Conservation (phyloP, 345 rosid species). For the Zanthoxylum bungeanum region DNA sequence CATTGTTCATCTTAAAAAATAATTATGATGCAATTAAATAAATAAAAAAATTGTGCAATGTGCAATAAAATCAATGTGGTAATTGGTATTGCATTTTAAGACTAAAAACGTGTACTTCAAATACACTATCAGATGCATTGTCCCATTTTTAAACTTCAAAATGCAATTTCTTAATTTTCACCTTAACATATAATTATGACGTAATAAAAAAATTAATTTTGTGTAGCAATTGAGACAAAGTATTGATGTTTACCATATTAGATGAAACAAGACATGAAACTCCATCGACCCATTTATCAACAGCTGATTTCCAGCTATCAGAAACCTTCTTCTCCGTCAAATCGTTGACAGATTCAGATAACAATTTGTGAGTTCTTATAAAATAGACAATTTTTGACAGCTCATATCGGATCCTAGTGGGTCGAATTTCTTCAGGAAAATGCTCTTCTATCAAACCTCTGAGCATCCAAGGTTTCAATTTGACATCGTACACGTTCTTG, state of each 20-base stretch:
- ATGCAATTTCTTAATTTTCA: too few species aligned
- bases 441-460: conserved; percentile 45
- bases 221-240: not conserved
- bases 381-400: conserved; percentile 44
- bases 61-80: too few species aligned
- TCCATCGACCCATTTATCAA: conserved; percentile 66
- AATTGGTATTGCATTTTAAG: too few species aligned
- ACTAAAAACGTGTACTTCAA: too few species aligned
- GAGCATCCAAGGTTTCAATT: conserved; percentile 61
- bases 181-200: too few species aligned
- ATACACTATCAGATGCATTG: too few species aligned
- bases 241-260: conserved; percentile 40
- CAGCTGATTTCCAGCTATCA: conserved; percentile 53
- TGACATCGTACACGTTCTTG: conserved; percentile 45
- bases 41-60: too few species aligned
- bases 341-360: conserved; percentile 40
- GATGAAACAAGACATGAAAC: conserved; percentile 43
- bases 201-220: not conserved
- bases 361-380: conserved; percentile 45
- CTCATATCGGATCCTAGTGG: conserved; percentile 29
- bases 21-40: not conserved
- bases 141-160: too few species aligned
- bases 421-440: conserved; percentile 60
- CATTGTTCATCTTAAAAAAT: not conserved
- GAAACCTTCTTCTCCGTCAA: conserved; percentile 34